Conservation (phyloP, 805 yeast species). For the Teunomyces gatunensis region DNA sequence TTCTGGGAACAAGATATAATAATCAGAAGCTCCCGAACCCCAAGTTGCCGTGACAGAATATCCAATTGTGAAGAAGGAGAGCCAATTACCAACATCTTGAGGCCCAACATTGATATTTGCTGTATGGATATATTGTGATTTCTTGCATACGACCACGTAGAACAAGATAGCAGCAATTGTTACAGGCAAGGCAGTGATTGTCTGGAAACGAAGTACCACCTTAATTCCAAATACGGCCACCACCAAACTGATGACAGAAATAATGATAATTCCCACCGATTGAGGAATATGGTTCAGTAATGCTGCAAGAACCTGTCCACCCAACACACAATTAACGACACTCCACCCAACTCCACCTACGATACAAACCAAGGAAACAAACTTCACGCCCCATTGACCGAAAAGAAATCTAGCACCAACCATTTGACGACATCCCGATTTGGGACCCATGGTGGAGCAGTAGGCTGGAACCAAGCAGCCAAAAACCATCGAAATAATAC, state of each 20-base stretch:
- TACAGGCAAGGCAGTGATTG: conserved; percentile 28
- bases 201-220: conserved; percentile 28
- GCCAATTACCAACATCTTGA: conserved; percentile 27
- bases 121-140: conserved; percentile 15
- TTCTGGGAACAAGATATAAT: conserved; percentile 32
- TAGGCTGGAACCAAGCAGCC: conserved; percentile 40
- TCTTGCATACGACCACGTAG: conserved; percentile 30
- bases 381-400: conserved; percentile 35
- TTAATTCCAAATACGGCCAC: conserved; percentile 34
- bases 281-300: conserved; percentile 24
- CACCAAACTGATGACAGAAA: conserved; percentile 24
- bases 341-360: conserved; percentile 39
- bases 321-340: conserved; percentile 36
- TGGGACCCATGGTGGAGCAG: conserved; percentile 37
- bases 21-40: conserved; percentile 36
- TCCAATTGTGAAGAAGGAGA: conserved; percentile 34
- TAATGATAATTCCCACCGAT: conserved; percentile 30
- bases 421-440: conserved; percentile 38
- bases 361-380: conserved; percentile 28
- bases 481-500: conserved; percentile 25
- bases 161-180: conserved; percentile 27
- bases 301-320: conserved; percentile 32
- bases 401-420: conserved; percentile 35
- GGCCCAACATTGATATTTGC: conserved; percentile 14
- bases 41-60: conserved; percentile 36